Base-by-base conservation (phyloP, 805 yeast species). In the Maudiozyma saulgeensis region DNA sequence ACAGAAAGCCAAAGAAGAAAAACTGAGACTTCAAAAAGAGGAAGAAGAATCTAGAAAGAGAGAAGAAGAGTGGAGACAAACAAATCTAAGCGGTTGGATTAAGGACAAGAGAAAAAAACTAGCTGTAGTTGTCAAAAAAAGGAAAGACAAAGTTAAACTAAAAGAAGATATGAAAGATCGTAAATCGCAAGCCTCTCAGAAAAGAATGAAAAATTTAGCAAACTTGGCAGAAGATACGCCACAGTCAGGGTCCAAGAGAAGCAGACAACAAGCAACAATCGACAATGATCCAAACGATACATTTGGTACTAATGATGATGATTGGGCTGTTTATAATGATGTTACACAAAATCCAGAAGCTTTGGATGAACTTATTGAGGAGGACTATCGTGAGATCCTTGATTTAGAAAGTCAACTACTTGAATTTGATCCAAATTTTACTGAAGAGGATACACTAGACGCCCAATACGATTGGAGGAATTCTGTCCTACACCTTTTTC, bases 221-320 rank as follows among this genome's bases (percentile, higher is more conserved):
- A 83, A 86, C 12, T 73, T 91, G 52, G 97, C 96, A 0, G 93
- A 86, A 58, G 86, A 74, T 41, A 57, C 63, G n/a, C 66, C 69
- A 18, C 74, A 75, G 15, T 63, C 59, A 9, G 60, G 64, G 4
- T 63, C 75, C 7, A 73, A 76, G 45, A 71, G 80, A 31, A 76
- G 74, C 38, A 73, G 84, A 58, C 77, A 73, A 6, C 79, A 76
- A 56, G 79, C 82, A 0, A 80, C 89, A 1, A 83, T 86, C 34
- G 96, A 87, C 60, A 87, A 87, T 56, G 97, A 88, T 64, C 95
- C 95, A 15, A 87, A 81, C 58, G 98, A 91, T 67, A 87, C 90
- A 0, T 90, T 91, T 67, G 98, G 97, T 49, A 90, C 96, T 2
- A 82, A 88, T 60, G 98, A 91, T 62, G 96, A 86, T 49, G 99